Conservation (phyloP, 2,329 filamentous ascomycete genomes). For the Fusarium caatingaense region DNA sequence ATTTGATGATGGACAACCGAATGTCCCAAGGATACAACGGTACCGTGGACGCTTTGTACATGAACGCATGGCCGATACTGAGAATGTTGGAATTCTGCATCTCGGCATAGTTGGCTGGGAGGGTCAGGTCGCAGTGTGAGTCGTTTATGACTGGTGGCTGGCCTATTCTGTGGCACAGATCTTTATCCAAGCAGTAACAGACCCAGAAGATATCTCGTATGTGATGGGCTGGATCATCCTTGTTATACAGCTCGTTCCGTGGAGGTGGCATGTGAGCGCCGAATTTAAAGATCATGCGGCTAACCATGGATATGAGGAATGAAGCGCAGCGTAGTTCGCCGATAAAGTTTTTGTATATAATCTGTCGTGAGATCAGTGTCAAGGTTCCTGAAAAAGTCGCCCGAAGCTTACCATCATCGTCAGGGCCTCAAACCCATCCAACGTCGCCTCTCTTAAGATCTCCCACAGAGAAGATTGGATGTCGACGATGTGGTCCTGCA, state of each 20-base stretch:
- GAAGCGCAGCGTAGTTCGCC: not conserved
- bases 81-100: conserved; percentile 7
- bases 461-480: no score
- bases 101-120: not conserved
- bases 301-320: not conserved
- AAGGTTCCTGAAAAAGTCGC: no score
- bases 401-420: conserved; percentile 2
- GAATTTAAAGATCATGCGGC: not conserved
- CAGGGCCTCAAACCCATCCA: not conserved
- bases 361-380: fast-evolving
- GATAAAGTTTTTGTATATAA: conserved; percentile 2
- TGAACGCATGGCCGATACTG: fast-evolving
- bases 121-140: conserved; percentile 4
- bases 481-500: no score
- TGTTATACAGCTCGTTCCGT: not conserved
- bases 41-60: not conserved
- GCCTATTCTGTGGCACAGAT: not conserved
- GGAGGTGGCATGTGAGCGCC: not conserved
- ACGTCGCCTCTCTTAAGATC: not conserved
- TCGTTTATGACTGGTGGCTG: conserved; percentile 11
- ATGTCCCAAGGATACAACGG: conserved; percentile 9
- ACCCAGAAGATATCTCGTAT: conserved; percentile 19
- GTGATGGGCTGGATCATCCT: not conserved
- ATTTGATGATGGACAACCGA: not conserved
- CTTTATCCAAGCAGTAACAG: conserved; percentile 27